Percentiles rank a stretch among this genome's conserved stretches.
These are phyloP conservation scores for Coniochaeta prunicola DNA, from an alignment of 2,329 filamentous ascomycete species.

Conservation along the genomic window DNA sequence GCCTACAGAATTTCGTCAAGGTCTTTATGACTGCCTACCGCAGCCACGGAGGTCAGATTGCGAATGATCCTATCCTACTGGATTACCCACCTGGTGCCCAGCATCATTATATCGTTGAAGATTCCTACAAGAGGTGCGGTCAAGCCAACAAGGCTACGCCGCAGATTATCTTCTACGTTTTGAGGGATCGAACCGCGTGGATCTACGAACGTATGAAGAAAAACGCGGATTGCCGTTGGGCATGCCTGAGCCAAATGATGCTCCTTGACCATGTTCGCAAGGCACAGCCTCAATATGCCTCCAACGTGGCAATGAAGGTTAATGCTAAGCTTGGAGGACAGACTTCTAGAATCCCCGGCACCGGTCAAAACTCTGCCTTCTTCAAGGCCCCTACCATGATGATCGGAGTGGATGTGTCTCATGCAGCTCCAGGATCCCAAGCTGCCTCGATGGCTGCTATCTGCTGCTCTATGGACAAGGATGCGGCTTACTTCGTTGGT, in stretches of 20 bases:
- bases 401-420: slow-evolving; percentile 87
- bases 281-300: slow-evolving; percentile 74
- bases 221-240: slow-evolving; percentile 76
- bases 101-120: slow-evolving; percentile 42
- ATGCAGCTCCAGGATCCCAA: slow-evolving; percentile 60
- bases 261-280: slow-evolving; percentile 62
- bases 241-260: slow-evolving; percentile 79
- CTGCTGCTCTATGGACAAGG: slow-evolving; percentile 69
- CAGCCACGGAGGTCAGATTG: slow-evolving; percentile 41
- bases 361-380: slow-evolving; percentile 25
- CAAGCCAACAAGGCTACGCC: slow-evolving; percentile 49
- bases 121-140: slow-evolving; percentile 48
- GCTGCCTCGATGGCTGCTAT: slow-evolving; percentile 77
- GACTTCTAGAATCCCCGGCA: slow-evolving; percentile 44
- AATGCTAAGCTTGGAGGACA: slow-evolving; percentile 90
- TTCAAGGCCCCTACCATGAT: slow-evolving; percentile 63
- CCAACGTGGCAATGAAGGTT: slow-evolving; percentile 93
- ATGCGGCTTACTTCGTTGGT: slow-evolving; percentile 70
- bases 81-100: slow-evolving; percentile 22
- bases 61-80: slow-evolving; percentile 24
- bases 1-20: slow-evolving; percentile 48
- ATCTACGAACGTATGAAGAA: slow-evolving; percentile 86
- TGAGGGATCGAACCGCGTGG: slow-evolving; percentile 62
- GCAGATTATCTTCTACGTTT: slow-evolving; percentile 73
- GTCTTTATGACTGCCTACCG: slow-evolving; percentile 38